Percentiles rank a stretch among this genome's conserved stretches.
phyloP scores from a whole-genome alignment of 108 stramenopile species.

The Seminavis robusta region DNA sequence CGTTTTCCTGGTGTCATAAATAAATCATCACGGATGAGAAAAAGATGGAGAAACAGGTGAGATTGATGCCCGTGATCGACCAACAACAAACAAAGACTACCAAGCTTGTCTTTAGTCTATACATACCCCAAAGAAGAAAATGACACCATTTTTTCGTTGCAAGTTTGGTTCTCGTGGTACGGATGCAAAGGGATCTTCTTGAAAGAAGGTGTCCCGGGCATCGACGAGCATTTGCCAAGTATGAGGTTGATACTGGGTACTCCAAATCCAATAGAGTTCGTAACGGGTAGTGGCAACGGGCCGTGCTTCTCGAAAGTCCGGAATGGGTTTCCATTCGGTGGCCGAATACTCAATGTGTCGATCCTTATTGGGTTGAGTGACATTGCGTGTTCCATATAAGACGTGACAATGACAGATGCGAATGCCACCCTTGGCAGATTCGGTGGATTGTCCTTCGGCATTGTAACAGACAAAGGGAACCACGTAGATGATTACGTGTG shows the following conservation, averaged over 20 bases:
- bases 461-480: constrained; percentile 30
- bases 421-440: constrained; percentile 38
- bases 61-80: background rate
- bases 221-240: constrained; percentile 50
- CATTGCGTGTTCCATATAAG: constrained; percentile 17
- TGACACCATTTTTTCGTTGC: constrained; percentile 1
- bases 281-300: constrained; percentile 47
- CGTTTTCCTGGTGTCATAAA: too few species aligned
- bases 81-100: background rate
- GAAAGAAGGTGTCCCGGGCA: constrained; percentile 55
- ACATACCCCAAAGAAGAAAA: constrained; percentile 28
- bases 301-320: constrained; percentile 31
- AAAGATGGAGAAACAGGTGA: background rate
- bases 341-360: too few species aligned
- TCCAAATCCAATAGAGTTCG: constrained; percentile 65
- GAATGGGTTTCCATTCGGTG: background rate
- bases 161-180: constrained; percentile 24
- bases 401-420: constrained; percentile 44
- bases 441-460: constrained; percentile 18
- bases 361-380: background rate
- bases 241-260: constrained; percentile 24
- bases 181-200: constrained; percentile 49
- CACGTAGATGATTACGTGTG: constrained; percentile 32
- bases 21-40: background rate
- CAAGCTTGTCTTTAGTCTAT: too few species aligned